Evolutionary conservation across 2,329 filamentous ascomycete genomes (phyloP).

Genomic region (Pseudocercospora fuligena): DNA sequence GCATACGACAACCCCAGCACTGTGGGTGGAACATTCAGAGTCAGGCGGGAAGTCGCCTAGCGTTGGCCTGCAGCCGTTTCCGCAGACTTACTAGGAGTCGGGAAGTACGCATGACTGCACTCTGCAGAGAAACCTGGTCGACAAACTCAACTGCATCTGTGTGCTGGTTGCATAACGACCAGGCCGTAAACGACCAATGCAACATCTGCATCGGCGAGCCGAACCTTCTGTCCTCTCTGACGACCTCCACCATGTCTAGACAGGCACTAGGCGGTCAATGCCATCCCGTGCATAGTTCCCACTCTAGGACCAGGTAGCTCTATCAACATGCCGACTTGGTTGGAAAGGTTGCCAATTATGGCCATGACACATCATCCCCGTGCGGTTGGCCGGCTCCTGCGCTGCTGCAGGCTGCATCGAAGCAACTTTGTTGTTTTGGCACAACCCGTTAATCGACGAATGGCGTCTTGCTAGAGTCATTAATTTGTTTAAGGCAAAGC

Average conservation of each 20-base stretch:
- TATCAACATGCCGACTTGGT: slow-evolving; percentile 13
- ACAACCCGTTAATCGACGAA: slow-evolving; percentile 4
- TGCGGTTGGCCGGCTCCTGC: slow-evolving; percentile 13
- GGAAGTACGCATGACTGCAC: slow-evolving; percentile 27
- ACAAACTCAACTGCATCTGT: slow-evolving; percentile 22
- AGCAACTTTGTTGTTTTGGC: not conserved
- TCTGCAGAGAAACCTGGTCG: slow-evolving; percentile 26
- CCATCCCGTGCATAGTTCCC: slow-evolving; percentile 16
- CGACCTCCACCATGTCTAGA: slow-evolving; percentile 5
- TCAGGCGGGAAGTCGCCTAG: slow-evolving; percentile 30
- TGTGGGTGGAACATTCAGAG: slow-evolving; percentile 28
- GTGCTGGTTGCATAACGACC: slow-evolving; percentile 20
- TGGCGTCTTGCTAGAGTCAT: slow-evolving; percentile 12
- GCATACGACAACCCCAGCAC: slow-evolving; percentile 27
- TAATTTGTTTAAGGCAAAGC: not conserved
- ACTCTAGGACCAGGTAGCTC: slow-evolving; percentile 13
- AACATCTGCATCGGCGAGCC: slow-evolving; percentile 26
- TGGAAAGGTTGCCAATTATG: slow-evolving; percentile 14
- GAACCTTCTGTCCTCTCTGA: slow-evolving; percentile 22
- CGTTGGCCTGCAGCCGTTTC: slow-evolving; percentile 30
- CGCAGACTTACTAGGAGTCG: slow-evolving; percentile 25
- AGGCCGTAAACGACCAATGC: slow-evolving; percentile 28
- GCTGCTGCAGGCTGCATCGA: slow-evolving; percentile 9
- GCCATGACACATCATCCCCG: slow-evolving; percentile 21
- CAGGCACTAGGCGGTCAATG: slow-evolving; percentile 19